phyloP scores from a whole-genome alignment of 148 eudicot species.

The Fagopyrum tataricum region DNA sequence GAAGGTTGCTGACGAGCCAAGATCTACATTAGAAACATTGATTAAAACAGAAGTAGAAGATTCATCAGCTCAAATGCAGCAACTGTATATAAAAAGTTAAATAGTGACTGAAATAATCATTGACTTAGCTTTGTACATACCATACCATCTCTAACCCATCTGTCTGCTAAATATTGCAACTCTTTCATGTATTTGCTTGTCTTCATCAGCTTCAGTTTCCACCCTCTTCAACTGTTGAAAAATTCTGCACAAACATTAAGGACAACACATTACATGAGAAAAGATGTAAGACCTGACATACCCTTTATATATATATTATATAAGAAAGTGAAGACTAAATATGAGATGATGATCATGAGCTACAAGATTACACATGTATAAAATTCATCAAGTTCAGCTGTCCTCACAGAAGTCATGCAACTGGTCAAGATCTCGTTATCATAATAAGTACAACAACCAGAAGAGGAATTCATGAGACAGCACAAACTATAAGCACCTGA shows the following conservation, averaged over 20 bases:
- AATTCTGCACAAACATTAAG: too few species aligned
- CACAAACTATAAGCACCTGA: too few species aligned
- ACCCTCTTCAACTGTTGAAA: not conserved
- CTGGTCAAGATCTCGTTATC: too few species aligned
- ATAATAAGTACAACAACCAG: too few species aligned
- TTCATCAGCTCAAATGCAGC: constrained; percentile 9
- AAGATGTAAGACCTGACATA: not conserved
- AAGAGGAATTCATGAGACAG: too few species aligned
- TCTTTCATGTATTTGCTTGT: not conserved
- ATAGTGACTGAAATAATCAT: too few species aligned
- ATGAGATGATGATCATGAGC: not conserved
- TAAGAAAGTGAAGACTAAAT: not conserved
- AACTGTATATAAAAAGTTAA: constrained; percentile 9
- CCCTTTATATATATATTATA: not conserved
- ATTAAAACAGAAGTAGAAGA: constrained; percentile 12
- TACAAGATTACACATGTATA: too few species aligned
- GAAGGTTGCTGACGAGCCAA: constrained; percentile 12
- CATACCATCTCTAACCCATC: not conserved
- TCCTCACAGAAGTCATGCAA: too few species aligned
- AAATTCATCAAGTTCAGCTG: too few species aligned
- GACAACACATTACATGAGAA: too few species aligned
- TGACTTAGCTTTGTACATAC: not conserved
- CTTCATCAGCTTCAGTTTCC: not conserved
- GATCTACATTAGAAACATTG: constrained; percentile 6
- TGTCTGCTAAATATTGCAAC: not conserved